Base-by-base conservation (phyloP, 257 asterid genomes). In the Avicennia marina region DNA sequence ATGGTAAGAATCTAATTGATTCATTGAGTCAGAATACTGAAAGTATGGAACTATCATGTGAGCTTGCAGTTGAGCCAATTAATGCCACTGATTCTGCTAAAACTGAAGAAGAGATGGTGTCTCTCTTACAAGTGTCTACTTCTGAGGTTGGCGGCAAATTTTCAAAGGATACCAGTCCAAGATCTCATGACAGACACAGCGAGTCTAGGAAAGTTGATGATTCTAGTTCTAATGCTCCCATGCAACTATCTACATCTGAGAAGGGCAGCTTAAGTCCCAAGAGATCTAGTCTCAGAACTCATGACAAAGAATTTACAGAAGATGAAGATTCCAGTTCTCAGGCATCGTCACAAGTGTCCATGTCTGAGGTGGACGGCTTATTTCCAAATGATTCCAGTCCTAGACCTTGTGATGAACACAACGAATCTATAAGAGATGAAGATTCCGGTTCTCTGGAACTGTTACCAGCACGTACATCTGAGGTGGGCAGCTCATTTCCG, bases 401-500 rank as follows among this genome's bases (percentile, higher is more conserved):
- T 40, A 12, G 59, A 51, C 67, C 63, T 70, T 17, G 58, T 36
- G 41, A 5, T 11, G 41, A 36, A 5, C 41, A 43, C 2, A 72
- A 60, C 43, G 71, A 61, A 43, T 21, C 62, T 10, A 78, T 39
- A 55, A 72, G 51, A 50, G 71, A 49, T 11, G 77, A 68, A 48
- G 64, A 58, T 51, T 53, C 68, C 50, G 46, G 56, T 67, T 49
- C 75, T 33, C 72, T 52, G 42, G 52, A 39, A 54, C 66, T 53
- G 54, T 43, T 22, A 43, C 49, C 4, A 43, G 49, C 16, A 43
- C 16, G 22, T 17, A 17, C 6, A 2, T 17, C 49, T 15, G 49
- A 43, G 22, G 49, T 15, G 49, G 49, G 13, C 10, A 12, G 49
- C 49, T 2, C 10, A 43, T n/a, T 43, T 3, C 10, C 21, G 3